Base-by-base conservation (phyloP, 179 eudicot genomes). In the Monotropa hypopitys region DNA sequence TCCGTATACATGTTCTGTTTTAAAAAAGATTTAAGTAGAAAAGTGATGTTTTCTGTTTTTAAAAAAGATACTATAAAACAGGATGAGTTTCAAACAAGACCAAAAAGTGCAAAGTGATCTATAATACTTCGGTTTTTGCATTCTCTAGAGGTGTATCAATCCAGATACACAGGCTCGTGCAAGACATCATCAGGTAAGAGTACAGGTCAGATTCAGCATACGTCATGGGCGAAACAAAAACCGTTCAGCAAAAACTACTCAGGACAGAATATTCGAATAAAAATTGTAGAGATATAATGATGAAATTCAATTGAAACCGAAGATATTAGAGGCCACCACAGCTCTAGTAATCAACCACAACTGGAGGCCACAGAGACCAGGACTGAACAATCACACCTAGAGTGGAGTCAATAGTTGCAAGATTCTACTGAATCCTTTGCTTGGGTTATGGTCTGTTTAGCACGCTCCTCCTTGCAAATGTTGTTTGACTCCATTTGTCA, bases 321-420 rank as follows among this genome's bases (percentile, higher is more conserved):
- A 47, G 56, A 70, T 15, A 28, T 9, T 70, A 40, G 56, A 46
- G 23, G 10, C 38, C 53, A 1, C 73, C n/a, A 13, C 33, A 28
- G 21, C 74, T 53, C 56, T 16, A 45, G 23, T 28, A 46, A 45
- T 26, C 15, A 46, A 50, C 38, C 74, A 28, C 40, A 46, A 70
- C n/a, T 15, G 40, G 74, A 46, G 74, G 12, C 51, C 74, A 70
- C 74, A 46, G 13, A 68, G 56, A 70, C 38, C 56, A 46, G 74
- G 38, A n/a, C 74, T 11, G 10, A 15, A 45, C 23, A 46, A 47
- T 70, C 21, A 11, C 56, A 47, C 21, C 73, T 45, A 70, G 38
- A 45, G 40, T 70, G 38, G 54, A 26, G 57, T 70, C 56, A 15
- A 13, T 13, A 26, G 50, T 70, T 46, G 51, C n/a, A 42, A 40